Evolutionary conservation across 2,329 filamentous ascomycete genomes (phyloP), one percentile per base, ranked within the genome.

Genomic region (Aspergillus sclerotialis): DNA sequence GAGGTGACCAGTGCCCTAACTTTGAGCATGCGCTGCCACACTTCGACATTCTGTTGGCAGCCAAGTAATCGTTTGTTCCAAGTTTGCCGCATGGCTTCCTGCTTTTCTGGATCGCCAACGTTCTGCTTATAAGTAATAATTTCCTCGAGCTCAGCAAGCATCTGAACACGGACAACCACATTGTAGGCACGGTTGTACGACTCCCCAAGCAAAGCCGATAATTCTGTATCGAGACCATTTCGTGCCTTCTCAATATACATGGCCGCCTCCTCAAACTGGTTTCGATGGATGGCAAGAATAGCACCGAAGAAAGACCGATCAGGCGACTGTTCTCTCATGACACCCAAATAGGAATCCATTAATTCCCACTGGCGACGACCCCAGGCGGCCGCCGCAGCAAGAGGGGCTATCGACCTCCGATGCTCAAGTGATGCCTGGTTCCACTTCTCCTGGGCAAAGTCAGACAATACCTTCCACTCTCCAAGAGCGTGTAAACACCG

Each of bases 11-110:
- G 72, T 13, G 88, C 85, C 40, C 92, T 80, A 19, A 98, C 80
- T 56, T 94, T 92, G 36, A 99, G 78, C 87, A 96, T 96, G 40
- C 92, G 80, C 58, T 95, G 89, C 92, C 92, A 99, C 3, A 96
- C 87, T 54, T 99, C 92, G 13, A 95, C 89, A 50, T 96, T 95
- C 37, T 92, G 83, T 60, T 98, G 90, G 48, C 92, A 95, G 10
- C 92, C 92, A 56, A 92, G 85, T 17, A 99, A 72, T 50, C 92
- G 82, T 50, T 84, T 92, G 64, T 94, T 94, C 92, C 92, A 99
- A 1, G 92, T 96, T 48, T 80, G 75, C 25, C 90, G 81, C 81
- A 98, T 88, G 1, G 86, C 88, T 17, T 83, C 83, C 60, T 92
- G 86, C 66, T 92, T 94, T 52, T 84, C 84, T 7, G 79, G 78